Evolutionary conservation across 1,284 basidiomycete species (phyloP).

Genomic region (Ceraceosorus guamensis): DNA sequence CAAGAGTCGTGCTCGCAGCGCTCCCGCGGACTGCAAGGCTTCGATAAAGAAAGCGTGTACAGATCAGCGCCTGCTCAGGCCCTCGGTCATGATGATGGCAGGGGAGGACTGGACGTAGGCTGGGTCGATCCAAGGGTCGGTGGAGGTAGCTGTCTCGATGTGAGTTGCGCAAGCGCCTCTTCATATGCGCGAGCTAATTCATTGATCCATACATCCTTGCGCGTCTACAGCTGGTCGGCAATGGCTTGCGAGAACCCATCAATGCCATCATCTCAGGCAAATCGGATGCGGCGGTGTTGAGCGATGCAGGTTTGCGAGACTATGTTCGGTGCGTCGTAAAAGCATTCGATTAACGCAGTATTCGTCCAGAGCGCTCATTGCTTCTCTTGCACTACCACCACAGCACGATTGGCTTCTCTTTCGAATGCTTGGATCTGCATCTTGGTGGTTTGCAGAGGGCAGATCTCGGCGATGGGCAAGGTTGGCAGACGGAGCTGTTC

Average conservation of each 20-base stretch:
- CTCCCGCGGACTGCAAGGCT: not conserved
- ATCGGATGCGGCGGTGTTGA: constrained; percentile 67
- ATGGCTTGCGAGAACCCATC: constrained; percentile 78
- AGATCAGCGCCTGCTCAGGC: not conserved
- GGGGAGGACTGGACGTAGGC: constrained; percentile 3
- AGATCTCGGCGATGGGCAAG: constrained; percentile 77
- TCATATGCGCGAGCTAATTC: constrained; percentile 44
- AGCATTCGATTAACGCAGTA: not conserved
- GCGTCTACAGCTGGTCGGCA: constrained; percentile 55
- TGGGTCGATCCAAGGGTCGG: constrained; percentile 31
- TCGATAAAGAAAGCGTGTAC: not conserved
- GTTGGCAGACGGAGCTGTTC: constrained; percentile 49
- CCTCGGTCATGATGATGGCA: not conserved
- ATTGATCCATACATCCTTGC: not conserved
- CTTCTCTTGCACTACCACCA: constrained; percentile 32
- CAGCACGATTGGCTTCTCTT: constrained; percentile 57
- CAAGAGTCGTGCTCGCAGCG: too few relatives aligned
- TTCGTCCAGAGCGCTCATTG: not conserved
- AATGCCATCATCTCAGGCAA: constrained; percentile 77
- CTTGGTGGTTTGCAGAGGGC: constrained; percentile 64
- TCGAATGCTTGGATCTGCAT: constrained; percentile 78
- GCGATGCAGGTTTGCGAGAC: constrained; percentile 67
- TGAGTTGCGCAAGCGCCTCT: constrained; percentile 7
- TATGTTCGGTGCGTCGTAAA: constrained; percentile 58
- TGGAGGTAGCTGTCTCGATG: constrained; percentile 40